Base-by-base conservation (phyloP, 805 yeast species). In the Ogataea thermomethanolica region DNA sequence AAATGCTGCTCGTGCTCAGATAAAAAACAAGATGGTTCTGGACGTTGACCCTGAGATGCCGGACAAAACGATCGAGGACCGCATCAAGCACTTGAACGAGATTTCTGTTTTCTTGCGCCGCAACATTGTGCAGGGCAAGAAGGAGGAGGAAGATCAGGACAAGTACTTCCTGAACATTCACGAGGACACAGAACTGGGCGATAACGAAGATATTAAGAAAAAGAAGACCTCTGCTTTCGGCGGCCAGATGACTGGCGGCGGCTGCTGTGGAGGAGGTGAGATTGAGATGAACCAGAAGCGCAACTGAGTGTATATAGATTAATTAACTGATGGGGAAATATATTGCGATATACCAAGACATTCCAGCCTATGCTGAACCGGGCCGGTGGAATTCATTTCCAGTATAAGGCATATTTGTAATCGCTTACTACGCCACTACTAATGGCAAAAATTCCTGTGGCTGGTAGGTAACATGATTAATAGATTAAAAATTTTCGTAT, bases 111-210 rank as follows among this genome's bases (percentile, higher is more conserved):
- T 89, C 48, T 67, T 91, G 43, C 69, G 74, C 35, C 69, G 72
- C 43, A 91, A 91, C 60, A 70, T 91, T n/a, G 97, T 91, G 3
- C 99, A 91, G 64, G 98, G 95, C 7, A 68, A 64, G 45, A 72
- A 65, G 51, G 61, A 67, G 3, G 45, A 44, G 14, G 58, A 55
- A 2, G 66, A 66, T 12, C 21, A 29, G 11, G 75, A 69, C 3
- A 72, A 66, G 35, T 77, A 70, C 55, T 61, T 65, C 36, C 69
- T 91, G 53, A 82, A 82, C 50, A 80, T 91, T 50, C 96, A 88
- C 57, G 64, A 76, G 35, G 78, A 83, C 34, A 85, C 95, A 0
- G 98, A 91, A 62, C 67, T 91, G 37, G 98, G 97, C 13, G 96
- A 89, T 57, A 91, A 91, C 59, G 95, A 89, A 25, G 72, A 79